Percentiles rank a stretch among this genome's conserved stretches.
phyloP scores from a whole-genome alignment of 2,329 filamentous ascomycete species.

The Mycosphaerella sp. region DNA sequence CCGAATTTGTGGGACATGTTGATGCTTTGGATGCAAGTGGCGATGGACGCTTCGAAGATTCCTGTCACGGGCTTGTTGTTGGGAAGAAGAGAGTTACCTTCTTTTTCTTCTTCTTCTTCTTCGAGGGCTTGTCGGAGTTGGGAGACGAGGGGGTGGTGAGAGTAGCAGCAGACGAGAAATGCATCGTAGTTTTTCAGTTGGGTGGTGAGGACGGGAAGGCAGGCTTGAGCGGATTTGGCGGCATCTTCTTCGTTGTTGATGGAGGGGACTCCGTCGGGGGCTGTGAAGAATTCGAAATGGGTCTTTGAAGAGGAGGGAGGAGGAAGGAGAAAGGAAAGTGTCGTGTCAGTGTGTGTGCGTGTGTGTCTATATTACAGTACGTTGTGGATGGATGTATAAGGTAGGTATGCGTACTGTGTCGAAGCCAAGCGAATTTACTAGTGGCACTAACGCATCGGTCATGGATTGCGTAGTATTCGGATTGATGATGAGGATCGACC shows the following conservation, averaged over 20 bases:
- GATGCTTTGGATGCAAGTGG: slow-evolving; percentile 54
- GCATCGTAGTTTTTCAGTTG: slow-evolving; percentile 54
- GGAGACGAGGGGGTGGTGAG: slow-evolving; percentile 68
- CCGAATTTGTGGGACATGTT: slow-evolving; percentile 58
- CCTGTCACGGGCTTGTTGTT: slow-evolving; percentile 55
- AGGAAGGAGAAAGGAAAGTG: too few species aligned
- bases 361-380: not conserved
- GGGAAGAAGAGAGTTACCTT: too few species aligned
- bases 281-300: slow-evolving; percentile 58
- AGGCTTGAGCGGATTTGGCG: slow-evolving; percentile 54
- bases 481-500: slow-evolving; percentile 63
- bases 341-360: not conserved
- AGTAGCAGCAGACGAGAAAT: slow-evolving; percentile 86
- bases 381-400: not conserved
- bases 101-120: slow-evolving; percentile 11
- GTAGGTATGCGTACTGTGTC: slow-evolving; percentile 33
- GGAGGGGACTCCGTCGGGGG: slow-evolving; percentile 59
- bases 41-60: slow-evolving; percentile 80
- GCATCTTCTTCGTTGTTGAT: slow-evolving; percentile 74
- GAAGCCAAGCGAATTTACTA: slow-evolving; percentile 42
- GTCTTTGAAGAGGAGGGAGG: slow-evolving; percentile 30
- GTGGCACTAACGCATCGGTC: slow-evolving; percentile 58
- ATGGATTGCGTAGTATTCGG: slow-evolving; percentile 70
- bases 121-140: slow-evolving; percentile 26
- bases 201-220: slow-evolving; percentile 50